Evolutionary conservation across 1,139 yeast genomes (phyloP).

Genomic region (Pichia sp.): DNA sequence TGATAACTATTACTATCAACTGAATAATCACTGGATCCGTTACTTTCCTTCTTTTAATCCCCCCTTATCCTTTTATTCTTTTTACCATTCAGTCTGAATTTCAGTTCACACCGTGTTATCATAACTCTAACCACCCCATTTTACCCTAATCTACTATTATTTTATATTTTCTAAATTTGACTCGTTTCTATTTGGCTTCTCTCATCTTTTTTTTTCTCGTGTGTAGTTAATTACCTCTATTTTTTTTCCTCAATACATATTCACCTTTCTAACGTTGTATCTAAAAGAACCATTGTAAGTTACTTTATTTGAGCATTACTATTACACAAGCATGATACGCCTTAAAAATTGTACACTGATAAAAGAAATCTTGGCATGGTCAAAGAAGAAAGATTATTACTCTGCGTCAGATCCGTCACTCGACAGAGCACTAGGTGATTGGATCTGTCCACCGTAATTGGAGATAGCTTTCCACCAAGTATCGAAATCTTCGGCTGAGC

Average conservation of each 20-base stretch:
- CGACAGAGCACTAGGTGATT: background rate
- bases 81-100: background rate
- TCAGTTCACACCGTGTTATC: background rate
- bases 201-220: background rate
- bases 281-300: background rate
- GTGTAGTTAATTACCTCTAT: background rate
- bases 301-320: background rate
- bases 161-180: background rate
- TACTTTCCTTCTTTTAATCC: background rate
- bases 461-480: conserved; percentile 41
- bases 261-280: background rate
- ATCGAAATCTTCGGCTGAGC: conserved; percentile 40
- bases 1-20: background rate
- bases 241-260: background rate
- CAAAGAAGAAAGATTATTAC: background rate
- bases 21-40: background rate
- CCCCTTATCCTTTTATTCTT: background rate
- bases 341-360: background rate
- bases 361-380: background rate
- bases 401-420: conserved; percentile 1
- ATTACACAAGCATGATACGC: background rate
- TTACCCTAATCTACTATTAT: background rate
- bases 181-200: background rate
- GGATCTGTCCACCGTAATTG: background rate
- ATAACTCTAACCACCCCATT: background rate